phyloP scores from a whole-genome alignment of 2,329 filamentous ascomycete species.

The Penicillium sp. region DNA sequence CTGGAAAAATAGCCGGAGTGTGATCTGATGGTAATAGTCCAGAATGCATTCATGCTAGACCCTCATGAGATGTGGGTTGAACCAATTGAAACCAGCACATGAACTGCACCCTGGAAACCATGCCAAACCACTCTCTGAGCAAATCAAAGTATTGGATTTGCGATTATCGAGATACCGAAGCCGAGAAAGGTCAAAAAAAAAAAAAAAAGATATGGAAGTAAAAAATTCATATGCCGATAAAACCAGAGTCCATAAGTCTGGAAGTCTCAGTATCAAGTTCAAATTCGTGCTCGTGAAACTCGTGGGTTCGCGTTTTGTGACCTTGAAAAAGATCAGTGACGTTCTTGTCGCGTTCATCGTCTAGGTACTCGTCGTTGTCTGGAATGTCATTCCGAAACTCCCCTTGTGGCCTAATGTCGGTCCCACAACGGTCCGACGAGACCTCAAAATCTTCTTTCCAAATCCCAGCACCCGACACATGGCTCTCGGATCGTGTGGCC shows the following conservation, averaged over 20 bases:
- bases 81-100: not conserved
- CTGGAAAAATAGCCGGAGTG: not conserved
- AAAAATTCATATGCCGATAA: conserved; percentile 21
- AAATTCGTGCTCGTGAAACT: conserved; percentile 34
- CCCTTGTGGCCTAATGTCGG: not conserved
- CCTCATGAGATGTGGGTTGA: not conserved
- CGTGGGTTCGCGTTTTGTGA: conserved; percentile 33
- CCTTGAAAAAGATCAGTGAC: conserved; percentile 26
- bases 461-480: conserved; percentile 18
- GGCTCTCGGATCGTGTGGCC: conserved; percentile 25
- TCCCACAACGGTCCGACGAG: conserved; percentile 13
- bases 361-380: not conserved
- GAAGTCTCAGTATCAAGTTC: conserved; percentile 28
- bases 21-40: not conserved
- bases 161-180: conserved; percentile 17
- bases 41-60: not conserved
- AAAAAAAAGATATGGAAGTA: conserved; percentile 14
- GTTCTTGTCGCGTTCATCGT: conserved; percentile 11
- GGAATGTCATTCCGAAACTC: conserved; percentile 6
- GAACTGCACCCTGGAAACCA: not conserved
- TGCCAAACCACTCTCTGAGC: not conserved
- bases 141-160: conserved; percentile 6
- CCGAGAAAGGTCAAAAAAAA: conserved; percentile 15
- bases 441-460: conserved; percentile 12
- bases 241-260: conserved; percentile 7